Evolutionary conservation across 1,284 basidiomycete species (phyloP).

Genomic region (Limonomyces culmigenus): DNA sequence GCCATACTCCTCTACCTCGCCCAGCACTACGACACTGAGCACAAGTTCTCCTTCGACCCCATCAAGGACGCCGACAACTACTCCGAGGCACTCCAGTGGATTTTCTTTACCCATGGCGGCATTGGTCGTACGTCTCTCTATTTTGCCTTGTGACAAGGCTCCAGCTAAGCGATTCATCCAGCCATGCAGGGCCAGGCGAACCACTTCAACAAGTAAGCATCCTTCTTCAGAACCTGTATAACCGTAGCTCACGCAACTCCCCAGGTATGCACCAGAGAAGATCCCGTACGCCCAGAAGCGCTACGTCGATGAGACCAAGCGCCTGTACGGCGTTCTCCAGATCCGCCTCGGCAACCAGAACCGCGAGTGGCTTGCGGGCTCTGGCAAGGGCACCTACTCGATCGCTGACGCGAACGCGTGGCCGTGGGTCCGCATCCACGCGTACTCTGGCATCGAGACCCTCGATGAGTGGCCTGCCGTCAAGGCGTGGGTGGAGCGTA

Average conservation of each 20-base stretch:
- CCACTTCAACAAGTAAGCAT: neutral
- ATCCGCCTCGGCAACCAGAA: constrained; percentile 43
- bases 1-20: constrained; percentile 37
- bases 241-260: neutral
- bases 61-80: constrained; percentile 17
- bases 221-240: neutral
- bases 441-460: constrained; percentile 29
- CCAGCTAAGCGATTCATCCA: no score
- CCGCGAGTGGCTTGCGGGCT: constrained; percentile 55
- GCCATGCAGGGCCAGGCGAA: constrained; percentile 20
- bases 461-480: constrained; percentile 20
- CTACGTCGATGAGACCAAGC: constrained; percentile 62
- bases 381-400: constrained; percentile 44
- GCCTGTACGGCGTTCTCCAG: constrained; percentile 64
- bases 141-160: no score
- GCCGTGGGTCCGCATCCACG: constrained; percentile 31
- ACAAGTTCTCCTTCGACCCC: constrained; percentile 29
- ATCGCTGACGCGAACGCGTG: constrained; percentile 50
- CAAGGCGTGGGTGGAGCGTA: constrained; percentile 16
- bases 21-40: constrained; percentile 28
- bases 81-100: constrained; percentile 23
- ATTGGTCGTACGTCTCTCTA: no score
- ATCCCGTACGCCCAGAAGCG: constrained; percentile 46
- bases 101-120: constrained; percentile 22
- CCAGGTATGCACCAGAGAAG: constrained; percentile 43